These are phyloP conservation scores for Tolypocladium guangdongense DNA, from an alignment of 2,329 filamentous ascomycete species.

Conservation along the genomic window DNA sequence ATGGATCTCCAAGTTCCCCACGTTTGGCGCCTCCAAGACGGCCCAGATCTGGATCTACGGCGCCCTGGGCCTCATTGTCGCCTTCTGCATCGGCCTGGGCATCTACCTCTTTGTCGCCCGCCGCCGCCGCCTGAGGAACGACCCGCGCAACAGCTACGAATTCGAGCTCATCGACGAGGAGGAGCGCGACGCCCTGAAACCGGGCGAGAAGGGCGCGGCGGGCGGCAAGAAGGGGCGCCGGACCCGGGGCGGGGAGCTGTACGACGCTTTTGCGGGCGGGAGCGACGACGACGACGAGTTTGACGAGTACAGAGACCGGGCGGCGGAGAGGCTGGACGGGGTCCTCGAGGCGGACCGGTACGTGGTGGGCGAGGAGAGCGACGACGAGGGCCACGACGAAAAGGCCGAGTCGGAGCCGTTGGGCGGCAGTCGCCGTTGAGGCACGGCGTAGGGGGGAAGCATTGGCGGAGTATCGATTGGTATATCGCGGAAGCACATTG, in stretches of 20 bases:
- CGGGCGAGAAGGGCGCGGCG: conserved; percentile 32
- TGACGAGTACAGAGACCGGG: conserved; percentile 29
- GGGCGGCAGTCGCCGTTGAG: conserved; percentile 8
- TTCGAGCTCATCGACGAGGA: conserved; percentile 87
- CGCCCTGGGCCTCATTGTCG: conserved; percentile 67
- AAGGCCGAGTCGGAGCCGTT: conserved; percentile 14
- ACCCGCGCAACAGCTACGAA: conserved; percentile 74
- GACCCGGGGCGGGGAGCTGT: conserved; percentile 74
- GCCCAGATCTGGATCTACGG: conserved; percentile 94
- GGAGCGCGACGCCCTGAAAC: conserved; percentile 49
- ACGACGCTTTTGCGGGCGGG: conserved; percentile 93
- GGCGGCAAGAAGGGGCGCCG: conserved; percentile 33
- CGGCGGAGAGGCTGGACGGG: conserved; percentile 16
- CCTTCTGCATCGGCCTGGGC: conserved; percentile 75
- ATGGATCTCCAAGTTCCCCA: conserved; percentile 79
- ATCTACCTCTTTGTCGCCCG: conserved; percentile 73
- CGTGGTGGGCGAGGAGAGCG: conserved; percentile 38
- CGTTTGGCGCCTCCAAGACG: conserved; percentile 75
- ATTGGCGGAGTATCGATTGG: background rate
- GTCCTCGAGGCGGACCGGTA: conserved; percentile 28
- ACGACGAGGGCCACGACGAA: conserved; percentile 15
- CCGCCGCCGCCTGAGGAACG: conserved; percentile 63
- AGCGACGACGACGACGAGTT: conserved; percentile 52
- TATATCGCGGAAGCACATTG: background rate
- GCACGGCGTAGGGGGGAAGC: too few relatives aligned